Conservation (phyloP, 225 moss, liverwort and hornwort genomes). For the Thuidium tamariscinum region DNA sequence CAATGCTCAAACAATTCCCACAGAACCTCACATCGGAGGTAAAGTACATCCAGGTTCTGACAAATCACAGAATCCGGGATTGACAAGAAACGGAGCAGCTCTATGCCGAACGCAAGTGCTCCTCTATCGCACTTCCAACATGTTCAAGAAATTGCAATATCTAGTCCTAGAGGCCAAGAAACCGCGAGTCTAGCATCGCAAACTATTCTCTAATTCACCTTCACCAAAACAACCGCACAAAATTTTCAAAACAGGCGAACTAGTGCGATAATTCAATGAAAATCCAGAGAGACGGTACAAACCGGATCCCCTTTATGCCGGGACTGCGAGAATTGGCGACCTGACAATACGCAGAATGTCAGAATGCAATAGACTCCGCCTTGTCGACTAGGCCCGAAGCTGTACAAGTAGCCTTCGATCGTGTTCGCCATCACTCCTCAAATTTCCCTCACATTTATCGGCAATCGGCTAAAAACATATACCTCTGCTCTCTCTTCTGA, state of each 20-base stretch:
- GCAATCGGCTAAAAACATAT: background rate
- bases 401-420: conserved; percentile 56
- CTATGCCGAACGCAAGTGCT: background rate
- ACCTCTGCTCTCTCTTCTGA: background rate
- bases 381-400: conserved; percentile 45
- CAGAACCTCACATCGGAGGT: background rate
- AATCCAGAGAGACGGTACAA: background rate
- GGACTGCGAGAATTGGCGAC: conserved; percentile 53
- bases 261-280: background rate
- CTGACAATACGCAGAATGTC: conserved; percentile 47
- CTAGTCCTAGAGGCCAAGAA: background rate
- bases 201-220: background rate
- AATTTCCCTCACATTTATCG: background rate
- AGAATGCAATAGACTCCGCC: conserved; percentile 47
- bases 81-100: background rate
- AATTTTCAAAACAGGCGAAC: background rate
- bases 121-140: background rate
- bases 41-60: background rate
- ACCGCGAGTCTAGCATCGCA: background rate
- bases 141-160: background rate
- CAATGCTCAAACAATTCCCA: background rate
- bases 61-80: background rate
- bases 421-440: conserved; percentile 34
- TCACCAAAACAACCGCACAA: background rate
- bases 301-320: conserved; percentile 59